A percentile compares a stretch with the other conserved stretches of the same genome.
Evolutionary conservation across 2,329 filamentous ascomycete genomes (phyloP).

Genomic region (Fonsecaea pedrosoi): DNA sequence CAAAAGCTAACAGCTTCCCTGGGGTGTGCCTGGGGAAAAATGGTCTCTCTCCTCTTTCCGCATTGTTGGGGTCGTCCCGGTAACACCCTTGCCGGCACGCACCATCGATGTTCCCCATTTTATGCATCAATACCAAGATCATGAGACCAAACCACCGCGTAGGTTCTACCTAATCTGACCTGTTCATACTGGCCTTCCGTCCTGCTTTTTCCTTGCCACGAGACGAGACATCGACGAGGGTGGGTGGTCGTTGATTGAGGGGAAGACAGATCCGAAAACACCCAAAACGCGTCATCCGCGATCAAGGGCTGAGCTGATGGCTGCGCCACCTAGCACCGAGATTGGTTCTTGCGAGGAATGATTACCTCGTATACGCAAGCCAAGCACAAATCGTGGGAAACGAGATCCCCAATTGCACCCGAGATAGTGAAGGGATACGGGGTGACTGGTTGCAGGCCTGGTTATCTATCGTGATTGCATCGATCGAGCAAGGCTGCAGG

Average conservation of each 20-base stretch:
- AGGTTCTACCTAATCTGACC: neutral
- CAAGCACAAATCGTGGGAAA: neutral
- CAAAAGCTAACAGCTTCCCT: too few relatives aligned
- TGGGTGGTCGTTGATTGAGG: neutral
- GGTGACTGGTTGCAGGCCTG: too few relatives aligned
- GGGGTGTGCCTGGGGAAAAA: too few relatives aligned
- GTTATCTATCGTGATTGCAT: neutral
- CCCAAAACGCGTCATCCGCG: neutral
- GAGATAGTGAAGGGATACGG: neutral
- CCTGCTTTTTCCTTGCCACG: too few relatives aligned
- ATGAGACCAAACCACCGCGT: too few relatives aligned
- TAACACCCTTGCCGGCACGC: too few relatives aligned
- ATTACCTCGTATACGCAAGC: neutral
- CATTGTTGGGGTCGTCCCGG: too few relatives aligned
- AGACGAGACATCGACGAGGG: too few relatives aligned
- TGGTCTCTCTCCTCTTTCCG: too few relatives aligned
- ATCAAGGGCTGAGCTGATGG: constrained; percentile 7
- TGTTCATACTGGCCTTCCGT: neutral
- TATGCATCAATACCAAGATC: too few relatives aligned
- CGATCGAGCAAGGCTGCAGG: neutral
- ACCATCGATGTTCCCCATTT: too few relatives aligned
- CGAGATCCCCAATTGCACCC: neutral
- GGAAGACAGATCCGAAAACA: neutral
- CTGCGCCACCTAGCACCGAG: constrained; percentile 1
- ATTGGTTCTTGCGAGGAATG: neutral